Evolutionary conservation across 176 grass and related monocot genomes (phyloP).

Genomic region (Neostapfia colusana): DNA sequence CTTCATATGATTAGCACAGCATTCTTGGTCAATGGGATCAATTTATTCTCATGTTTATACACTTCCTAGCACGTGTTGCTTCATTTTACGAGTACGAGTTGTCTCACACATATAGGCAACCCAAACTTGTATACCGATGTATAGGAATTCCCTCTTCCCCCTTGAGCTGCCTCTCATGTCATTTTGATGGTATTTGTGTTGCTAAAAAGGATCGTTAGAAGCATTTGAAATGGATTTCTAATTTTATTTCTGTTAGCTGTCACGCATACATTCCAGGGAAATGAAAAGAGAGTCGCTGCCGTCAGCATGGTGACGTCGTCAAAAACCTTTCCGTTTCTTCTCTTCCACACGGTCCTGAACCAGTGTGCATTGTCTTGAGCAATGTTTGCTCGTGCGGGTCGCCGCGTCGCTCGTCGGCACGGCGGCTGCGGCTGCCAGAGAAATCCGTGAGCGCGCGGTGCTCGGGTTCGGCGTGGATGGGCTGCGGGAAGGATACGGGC

Average conservation of each 20-base stretch:
- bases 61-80: not conserved
- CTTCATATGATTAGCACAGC: slow-evolving; percentile 16
- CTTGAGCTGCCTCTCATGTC: not conserved
- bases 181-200: slow-evolving; percentile 20
- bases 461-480: too few relatives aligned
- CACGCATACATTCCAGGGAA: too few relatives aligned
- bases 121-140: not conserved
- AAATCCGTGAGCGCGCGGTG: too few relatives aligned
- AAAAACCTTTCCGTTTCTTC: too few relatives aligned
- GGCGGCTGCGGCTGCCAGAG: too few relatives aligned
- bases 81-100: not conserved
- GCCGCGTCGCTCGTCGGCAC: too few relatives aligned
- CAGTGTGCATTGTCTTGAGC: too few relatives aligned
- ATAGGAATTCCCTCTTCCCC: not conserved
- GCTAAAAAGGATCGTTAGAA: not conserved
- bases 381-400: too few relatives aligned
- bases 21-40: slow-evolving; percentile 1
- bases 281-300: too few relatives aligned
- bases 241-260: not conserved
- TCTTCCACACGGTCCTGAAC: too few relatives aligned
- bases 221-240: not conserved
- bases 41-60: not conserved
- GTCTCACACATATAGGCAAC: not conserved
- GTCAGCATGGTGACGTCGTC: too few relatives aligned
- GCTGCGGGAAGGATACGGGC: too few relatives aligned